phyloP scores from a whole-genome alignment of 441 rosid genomes.

The Adansonia rubrostipa region DNA sequence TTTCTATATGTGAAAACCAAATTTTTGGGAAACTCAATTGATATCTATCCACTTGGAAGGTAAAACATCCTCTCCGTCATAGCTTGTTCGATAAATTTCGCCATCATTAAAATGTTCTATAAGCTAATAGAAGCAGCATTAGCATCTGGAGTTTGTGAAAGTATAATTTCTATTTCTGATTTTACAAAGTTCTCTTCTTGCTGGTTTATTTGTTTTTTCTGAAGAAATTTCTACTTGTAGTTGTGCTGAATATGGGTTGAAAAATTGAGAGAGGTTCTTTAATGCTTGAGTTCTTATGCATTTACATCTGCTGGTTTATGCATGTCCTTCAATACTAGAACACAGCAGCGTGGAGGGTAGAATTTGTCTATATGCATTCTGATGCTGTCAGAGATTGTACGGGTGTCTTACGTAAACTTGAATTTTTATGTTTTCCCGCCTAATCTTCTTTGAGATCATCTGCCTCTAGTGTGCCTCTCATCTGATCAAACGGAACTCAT shows the following conservation, averaged over 20 bases:
- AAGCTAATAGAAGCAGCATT: background rate
- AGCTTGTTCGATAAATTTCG: background rate
- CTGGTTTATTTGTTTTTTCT: background rate
- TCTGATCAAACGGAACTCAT: background rate
- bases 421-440: background rate
- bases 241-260: background rate
- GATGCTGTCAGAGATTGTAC: background rate
- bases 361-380: background rate
- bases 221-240: background rate
- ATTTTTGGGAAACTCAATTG: constrained; percentile 86
- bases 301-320: background rate
- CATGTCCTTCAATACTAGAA: background rate
- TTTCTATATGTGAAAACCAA: constrained; percentile 93
- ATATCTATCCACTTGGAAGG: constrained; percentile 97
- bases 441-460: background rate
- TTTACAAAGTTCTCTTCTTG: background rate
- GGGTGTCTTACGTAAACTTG: background rate
- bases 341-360: background rate
- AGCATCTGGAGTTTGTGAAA: background rate
- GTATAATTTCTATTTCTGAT: background rate
- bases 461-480: background rate
- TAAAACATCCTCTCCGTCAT: constrained; percentile 31
- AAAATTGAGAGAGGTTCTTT: background rate
- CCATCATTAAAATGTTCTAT: background rate
- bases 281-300: background rate